Evolutionary conservation across 768 basidiomycete genomes (phyloP).

Genomic region (Phylloporus scabripes): DNA sequence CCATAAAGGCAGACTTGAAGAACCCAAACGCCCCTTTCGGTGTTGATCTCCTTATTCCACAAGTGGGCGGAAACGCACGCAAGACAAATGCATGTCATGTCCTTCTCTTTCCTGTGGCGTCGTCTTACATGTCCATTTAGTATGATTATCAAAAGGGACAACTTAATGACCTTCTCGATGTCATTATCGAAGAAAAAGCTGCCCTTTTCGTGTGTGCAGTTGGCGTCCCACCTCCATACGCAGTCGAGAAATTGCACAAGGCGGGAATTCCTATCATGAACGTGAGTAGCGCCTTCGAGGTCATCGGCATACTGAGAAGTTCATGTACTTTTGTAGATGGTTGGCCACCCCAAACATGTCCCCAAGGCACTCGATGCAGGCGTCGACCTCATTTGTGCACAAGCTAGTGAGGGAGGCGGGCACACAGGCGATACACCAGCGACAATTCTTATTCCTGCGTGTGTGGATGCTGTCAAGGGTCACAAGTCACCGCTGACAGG

Average conservation of each 20-base stretch:
- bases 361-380: constrained; percentile 75
- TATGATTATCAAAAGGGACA: constrained; percentile 88
- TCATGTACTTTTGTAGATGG: constrained; percentile 46
- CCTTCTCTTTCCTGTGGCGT: not conserved
- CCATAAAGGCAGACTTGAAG: constrained; percentile 65
- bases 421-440: constrained; percentile 83
- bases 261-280: constrained; percentile 90
- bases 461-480: constrained; percentile 78
- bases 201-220: constrained; percentile 88
- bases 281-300: constrained; percentile 32
- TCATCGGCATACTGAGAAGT: not conserved
- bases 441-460: constrained; percentile 84
- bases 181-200: constrained; percentile 89
- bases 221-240: constrained; percentile 77
- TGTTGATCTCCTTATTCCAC: constrained; percentile 85
- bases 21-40: constrained; percentile 82
- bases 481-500: constrained; percentile 76
- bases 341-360: constrained; percentile 92
- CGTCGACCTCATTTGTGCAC: constrained; percentile 90
- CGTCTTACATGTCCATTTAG: constrained; percentile 31
- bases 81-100: constrained; percentile 72
- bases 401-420: constrained; percentile 89
- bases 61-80: constrained; percentile 79
- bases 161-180: constrained; percentile 75
- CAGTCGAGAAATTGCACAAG: constrained; percentile 75